Percentiles rank a stretch among this genome's conserved stretches.
Evolutionary conservation across 768 basidiomycete species (phyloP).

Genomic region (Amanita exitialis): DNA sequence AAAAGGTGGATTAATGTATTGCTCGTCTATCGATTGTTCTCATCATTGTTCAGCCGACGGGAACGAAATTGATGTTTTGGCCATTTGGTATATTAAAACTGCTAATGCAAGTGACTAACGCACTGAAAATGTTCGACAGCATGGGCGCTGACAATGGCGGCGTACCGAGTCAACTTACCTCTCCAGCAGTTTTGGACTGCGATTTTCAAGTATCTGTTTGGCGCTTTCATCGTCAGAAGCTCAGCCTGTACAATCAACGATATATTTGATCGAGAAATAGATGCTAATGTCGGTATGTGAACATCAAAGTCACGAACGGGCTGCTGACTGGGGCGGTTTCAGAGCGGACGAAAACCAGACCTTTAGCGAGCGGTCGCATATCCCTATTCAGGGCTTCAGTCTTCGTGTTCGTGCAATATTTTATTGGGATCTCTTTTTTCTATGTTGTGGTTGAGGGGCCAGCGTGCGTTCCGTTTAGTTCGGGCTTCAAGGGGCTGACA

Average conservation of each 20-base stretch:
- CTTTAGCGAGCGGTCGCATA: constrained; percentile 38
- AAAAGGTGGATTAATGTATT: constrained; percentile 22
- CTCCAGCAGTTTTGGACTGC: constrained; percentile 18
- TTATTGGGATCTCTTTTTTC: constrained; percentile 29
- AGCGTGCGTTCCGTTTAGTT: constrained; percentile 20
- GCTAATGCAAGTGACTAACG: too few species aligned
- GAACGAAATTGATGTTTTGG: constrained; percentile 43
- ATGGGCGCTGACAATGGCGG: constrained; percentile 44
- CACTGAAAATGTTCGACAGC: constrained; percentile 14
- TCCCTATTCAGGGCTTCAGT: constrained; percentile 29
- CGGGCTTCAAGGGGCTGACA: constrained; percentile 11
- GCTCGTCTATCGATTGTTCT: background rate
- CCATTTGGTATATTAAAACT: constrained; percentile 28
- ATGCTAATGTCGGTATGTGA: constrained; percentile 40
- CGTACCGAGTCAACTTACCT: constrained; percentile 23
- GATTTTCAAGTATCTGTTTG: constrained; percentile 24
- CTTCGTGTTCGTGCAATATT: constrained; percentile 32
- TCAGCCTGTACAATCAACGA: constrained; percentile 50
- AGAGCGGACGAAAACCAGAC: constrained; percentile 41
- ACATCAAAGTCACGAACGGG: background rate
- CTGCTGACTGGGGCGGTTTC: background rate
- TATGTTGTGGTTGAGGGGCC: constrained; percentile 18
- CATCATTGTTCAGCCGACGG: constrained; percentile 28
- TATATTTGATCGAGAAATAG: constrained; percentile 41
- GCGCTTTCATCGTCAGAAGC: constrained; percentile 32